These are phyloP conservation scores for Aspergillus cavernicola DNA, from an alignment of 495 filamentous ascomycete genomes.

Conservation along the genomic window DNA sequence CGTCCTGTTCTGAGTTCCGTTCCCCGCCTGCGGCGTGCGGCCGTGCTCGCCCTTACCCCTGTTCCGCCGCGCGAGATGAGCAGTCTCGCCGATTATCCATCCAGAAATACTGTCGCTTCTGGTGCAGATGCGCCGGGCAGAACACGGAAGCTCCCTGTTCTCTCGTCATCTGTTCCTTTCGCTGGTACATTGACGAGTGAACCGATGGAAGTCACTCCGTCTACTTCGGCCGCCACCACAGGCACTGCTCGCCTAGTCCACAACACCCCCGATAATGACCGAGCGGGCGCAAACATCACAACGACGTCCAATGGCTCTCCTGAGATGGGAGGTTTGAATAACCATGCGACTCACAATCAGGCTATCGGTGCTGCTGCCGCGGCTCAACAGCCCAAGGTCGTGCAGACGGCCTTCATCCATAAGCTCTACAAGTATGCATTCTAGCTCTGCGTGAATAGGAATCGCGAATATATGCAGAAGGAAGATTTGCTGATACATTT, in stretches of 20 bases:
- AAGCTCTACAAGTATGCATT: conserved; percentile 91
- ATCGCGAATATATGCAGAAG: neutral
- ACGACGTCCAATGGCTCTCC: conserved; percentile 42
- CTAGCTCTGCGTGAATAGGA: neutral
- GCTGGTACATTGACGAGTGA: conserved; percentile 36
- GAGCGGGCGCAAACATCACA: conserved; percentile 31
- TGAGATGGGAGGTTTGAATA: conserved; percentile 32
- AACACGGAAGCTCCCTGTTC: conserved; percentile 45
- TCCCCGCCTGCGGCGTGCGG: conserved; percentile 20
- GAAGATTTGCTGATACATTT: conserved; percentile 12
- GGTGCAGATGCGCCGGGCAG: conserved; percentile 36
- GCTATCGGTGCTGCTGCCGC: conserved; percentile 68
- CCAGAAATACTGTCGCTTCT: conserved; percentile 34
- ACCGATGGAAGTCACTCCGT: conserved; percentile 50
- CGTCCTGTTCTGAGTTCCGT: conserved; percentile 8
- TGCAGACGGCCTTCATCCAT: conserved; percentile 99
- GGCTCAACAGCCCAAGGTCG: conserved; percentile 92
- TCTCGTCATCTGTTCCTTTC: conserved; percentile 37
- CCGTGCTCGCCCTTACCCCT: conserved; percentile 17
- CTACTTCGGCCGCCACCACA: conserved; percentile 35
- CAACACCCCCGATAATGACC: conserved; percentile 47
- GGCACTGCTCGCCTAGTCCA: conserved; percentile 35
- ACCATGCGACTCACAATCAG: conserved; percentile 40
- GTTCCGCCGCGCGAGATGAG: conserved; percentile 37
- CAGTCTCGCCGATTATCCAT: conserved; percentile 42